phyloP scores from a whole-genome alignment of 2,329 filamentous ascomycete genomes.

The Paecilomyces fulvus region DNA sequence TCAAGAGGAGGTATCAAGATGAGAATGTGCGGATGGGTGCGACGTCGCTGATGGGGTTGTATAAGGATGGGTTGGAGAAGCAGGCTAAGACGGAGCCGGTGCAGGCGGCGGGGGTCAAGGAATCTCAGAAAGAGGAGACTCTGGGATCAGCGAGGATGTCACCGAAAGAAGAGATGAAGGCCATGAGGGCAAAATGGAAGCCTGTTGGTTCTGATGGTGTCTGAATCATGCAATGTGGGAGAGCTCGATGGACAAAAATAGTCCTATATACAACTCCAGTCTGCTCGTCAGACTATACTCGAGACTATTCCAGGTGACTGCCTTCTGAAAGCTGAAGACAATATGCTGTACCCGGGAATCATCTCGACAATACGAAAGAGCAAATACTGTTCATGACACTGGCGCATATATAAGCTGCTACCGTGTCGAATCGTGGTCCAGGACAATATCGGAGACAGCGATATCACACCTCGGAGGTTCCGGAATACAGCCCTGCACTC shows the following conservation, averaged over 20 bases:
- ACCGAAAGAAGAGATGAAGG: not conserved
- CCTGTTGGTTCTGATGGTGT: not conserved
- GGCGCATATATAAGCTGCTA: too few species aligned
- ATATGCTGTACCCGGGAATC: too few species aligned
- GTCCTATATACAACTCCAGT: not conserved
- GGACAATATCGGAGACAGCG: too few species aligned
- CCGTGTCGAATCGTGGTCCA: too few species aligned
- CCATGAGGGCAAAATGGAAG: not conserved
- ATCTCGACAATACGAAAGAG: too few species aligned
- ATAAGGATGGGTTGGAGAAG: slow-evolving; percentile 12
- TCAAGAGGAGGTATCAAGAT: slow-evolving; percentile 11
- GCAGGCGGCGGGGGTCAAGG: not conserved
- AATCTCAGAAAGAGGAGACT: not conserved
- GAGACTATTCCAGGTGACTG: too few species aligned
- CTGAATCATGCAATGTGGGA: not conserved
- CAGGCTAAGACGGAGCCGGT: slow-evolving; percentile 1
- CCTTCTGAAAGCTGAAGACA: too few species aligned
- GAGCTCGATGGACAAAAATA: not conserved
- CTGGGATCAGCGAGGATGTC: not conserved
- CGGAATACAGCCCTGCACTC: too few species aligned
- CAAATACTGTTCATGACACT: too few species aligned
- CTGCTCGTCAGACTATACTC: not conserved
- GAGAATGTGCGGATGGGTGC: slow-evolving; percentile 17
- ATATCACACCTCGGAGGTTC: too few species aligned
- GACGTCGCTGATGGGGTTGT: slow-evolving; percentile 17